These are phyloP conservation scores for Lunasporangiospora selenospora DNA, from an alignment of 192 early-diverging fungal genomes.

Conservation along the genomic window DNA sequence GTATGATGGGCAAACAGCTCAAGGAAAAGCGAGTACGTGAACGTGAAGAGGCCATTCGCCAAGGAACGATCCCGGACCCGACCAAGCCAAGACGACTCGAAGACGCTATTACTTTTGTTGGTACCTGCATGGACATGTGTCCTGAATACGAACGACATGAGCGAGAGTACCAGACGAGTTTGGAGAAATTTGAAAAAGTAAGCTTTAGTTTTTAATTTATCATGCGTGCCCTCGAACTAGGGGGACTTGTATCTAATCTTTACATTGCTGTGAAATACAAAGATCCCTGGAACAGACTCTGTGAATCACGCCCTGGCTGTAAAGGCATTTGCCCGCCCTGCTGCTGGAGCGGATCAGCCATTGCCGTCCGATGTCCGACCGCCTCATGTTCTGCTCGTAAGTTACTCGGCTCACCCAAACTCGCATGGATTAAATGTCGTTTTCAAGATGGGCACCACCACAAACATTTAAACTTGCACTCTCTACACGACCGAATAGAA, in stretches of 20 bases:
- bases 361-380: slow-evolving; percentile 91
- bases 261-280: too few species aligned
- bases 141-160: slow-evolving; percentile 88
- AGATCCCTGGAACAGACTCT: slow-evolving; percentile 61
- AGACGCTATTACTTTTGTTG: slow-evolving; percentile 75
- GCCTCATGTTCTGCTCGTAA: slow-evolving; percentile 69
- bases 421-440: too few species aligned
- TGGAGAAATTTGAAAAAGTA: slow-evolving; percentile 80
- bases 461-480: too few species aligned
- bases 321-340: slow-evolving; percentile 84
- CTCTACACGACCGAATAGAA: too few species aligned
- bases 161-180: slow-evolving; percentile 75
- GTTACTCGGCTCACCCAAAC: too few species aligned
- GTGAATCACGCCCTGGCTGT: slow-evolving; percentile 76
- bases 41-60: slow-evolving; percentile 65
- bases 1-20: slow-evolving; percentile 50
- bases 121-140: slow-evolving; percentile 89
- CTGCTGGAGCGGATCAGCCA: slow-evolving; percentile 85
- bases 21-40: slow-evolving; percentile 67
- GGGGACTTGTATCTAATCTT: too few species aligned
- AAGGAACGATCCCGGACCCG: slow-evolving; percentile 68
- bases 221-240: too few species aligned
- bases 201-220: slow-evolving; percentile 1
- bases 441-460: too few species aligned
- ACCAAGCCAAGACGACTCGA: slow-evolving; percentile 57